A percentile compares a stretch with the other conserved stretches of the same genome.
These are phyloP conservation scores for Boletus huronensis DNA, from an alignment of 768 basidiomycete species.

Conservation along the genomic window DNA sequence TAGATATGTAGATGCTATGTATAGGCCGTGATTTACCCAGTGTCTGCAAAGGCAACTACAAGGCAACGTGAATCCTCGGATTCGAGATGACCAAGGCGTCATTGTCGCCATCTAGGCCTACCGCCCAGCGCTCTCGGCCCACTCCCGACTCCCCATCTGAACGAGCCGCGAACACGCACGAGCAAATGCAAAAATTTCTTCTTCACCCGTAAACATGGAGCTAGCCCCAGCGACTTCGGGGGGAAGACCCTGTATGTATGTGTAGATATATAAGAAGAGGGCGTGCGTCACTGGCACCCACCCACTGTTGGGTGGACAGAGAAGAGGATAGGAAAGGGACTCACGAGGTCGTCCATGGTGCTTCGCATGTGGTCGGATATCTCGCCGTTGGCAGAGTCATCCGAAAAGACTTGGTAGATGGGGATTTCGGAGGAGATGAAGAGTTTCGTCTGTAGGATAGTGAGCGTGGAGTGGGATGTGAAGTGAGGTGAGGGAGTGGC, in stretches of 20 bases:
- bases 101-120: background rate
- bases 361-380: constrained; percentile 85
- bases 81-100: background rate
- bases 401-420: constrained; percentile 86
- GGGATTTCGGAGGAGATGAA: constrained; percentile 93
- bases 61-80: background rate
- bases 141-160: constrained; percentile 89
- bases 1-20: background rate
- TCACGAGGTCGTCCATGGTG: constrained; percentile 94
- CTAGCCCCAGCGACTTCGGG: constrained; percentile 73
- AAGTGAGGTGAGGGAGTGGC: constrained; percentile 1
- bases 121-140: constrained; percentile 52
- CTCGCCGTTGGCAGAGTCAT: constrained; percentile 45
- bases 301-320: background rate
- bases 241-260: constrained; percentile 60
- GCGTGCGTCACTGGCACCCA: background rate
- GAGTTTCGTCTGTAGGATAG: constrained; percentile 79
- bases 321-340: constrained; percentile 11
- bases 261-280: background rate
- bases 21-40: background rate
- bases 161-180: constrained; percentile 85
- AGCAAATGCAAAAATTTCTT: constrained; percentile 96
- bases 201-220: constrained; percentile 93
- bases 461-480: constrained; percentile 22
- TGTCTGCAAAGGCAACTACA: background rate